Percentiles rank a stretch among this genome's conserved stretches.
These are phyloP conservation scores for Phytophthora meadii DNA, from an alignment of 352 stramenopile species.

Conservation along the genomic window DNA sequence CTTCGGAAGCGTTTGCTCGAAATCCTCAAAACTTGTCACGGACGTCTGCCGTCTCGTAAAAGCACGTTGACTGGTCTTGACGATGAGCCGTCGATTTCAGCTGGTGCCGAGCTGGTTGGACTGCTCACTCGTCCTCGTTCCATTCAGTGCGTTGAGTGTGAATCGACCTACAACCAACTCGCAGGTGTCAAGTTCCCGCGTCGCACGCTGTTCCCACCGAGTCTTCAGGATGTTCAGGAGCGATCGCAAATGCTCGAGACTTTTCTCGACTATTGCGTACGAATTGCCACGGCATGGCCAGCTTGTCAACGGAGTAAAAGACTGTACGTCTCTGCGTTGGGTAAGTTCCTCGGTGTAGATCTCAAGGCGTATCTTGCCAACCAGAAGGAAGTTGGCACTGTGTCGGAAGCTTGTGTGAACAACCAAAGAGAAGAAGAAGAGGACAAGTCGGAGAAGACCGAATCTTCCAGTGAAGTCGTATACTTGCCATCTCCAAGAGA, in stretches of 20 bases:
- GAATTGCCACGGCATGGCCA: constrained; percentile 46
- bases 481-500: constrained; percentile 26
- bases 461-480: constrained; percentile 19
- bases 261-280: constrained; percentile 55
- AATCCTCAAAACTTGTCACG: constrained; percentile 51
- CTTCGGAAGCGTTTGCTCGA: constrained; percentile 60
- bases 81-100: constrained; percentile 21
- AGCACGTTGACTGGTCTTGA: constrained; percentile 17
- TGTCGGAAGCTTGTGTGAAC: constrained; percentile 20
- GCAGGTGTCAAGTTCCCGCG: constrained; percentile 55
- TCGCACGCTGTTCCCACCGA: constrained; percentile 57
- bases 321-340: constrained; percentile 46
- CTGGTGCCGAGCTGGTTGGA: constrained; percentile 33
- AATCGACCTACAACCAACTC: constrained; percentile 44
- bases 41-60: constrained; percentile 22
- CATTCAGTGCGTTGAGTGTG: constrained; percentile 49
- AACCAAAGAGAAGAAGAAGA: constrained; percentile 11
- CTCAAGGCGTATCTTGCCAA: constrained; percentile 31
- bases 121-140: constrained; percentile 31
- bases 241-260: constrained; percentile 57
- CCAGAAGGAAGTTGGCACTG: constrained; percentile 24
- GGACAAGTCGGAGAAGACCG: constrained; percentile 20
- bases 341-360: constrained; percentile 67
- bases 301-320: constrained; percentile 59
- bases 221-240: constrained; percentile 50